Evolutionary conservation across 169 alveolate species (phyloP).

Genomic region (Besnoitia besnoiti): DNA sequence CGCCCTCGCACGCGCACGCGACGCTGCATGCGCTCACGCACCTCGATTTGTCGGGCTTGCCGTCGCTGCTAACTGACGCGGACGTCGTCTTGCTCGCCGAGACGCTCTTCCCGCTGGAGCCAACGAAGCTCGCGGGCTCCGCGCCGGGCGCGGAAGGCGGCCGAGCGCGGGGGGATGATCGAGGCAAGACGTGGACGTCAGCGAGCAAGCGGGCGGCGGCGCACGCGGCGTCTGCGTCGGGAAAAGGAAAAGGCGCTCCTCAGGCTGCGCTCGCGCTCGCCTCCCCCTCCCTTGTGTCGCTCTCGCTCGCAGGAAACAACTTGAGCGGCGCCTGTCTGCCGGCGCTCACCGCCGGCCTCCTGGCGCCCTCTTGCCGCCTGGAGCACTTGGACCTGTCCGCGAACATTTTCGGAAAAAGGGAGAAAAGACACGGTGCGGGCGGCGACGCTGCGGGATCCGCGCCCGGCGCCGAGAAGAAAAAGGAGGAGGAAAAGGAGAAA

Average conservation of each 20-base stretch:
- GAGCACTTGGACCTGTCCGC: conserved; percentile 15
- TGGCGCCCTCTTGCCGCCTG: conserved; percentile 37
- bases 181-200: too few species aligned
- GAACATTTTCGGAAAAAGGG: not conserved
- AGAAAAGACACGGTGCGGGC: not conserved
- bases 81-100: not conserved
- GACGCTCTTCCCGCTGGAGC: not conserved
- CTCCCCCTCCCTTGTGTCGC: conserved; percentile 32
- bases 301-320: not conserved
- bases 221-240: not conserved
- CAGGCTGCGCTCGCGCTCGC: not conserved
- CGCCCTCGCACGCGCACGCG: too few species aligned
- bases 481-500: not conserved
- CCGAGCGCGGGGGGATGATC: too few species aligned
- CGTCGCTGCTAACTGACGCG: not conserved
- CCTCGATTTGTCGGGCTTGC: not conserved
- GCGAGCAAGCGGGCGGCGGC: not conserved
- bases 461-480: not conserved
- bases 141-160: not conserved
- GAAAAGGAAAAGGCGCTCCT: not conserved
- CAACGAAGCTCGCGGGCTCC: not conserved
- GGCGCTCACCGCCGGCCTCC: conserved; percentile 11
- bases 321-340: conserved; percentile 31
- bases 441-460: not conserved
- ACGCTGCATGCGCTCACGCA: not conserved